Evolutionary conservation across 179 eudicot genomes (phyloP).

Genomic region (Patellifolia procumbens): DNA sequence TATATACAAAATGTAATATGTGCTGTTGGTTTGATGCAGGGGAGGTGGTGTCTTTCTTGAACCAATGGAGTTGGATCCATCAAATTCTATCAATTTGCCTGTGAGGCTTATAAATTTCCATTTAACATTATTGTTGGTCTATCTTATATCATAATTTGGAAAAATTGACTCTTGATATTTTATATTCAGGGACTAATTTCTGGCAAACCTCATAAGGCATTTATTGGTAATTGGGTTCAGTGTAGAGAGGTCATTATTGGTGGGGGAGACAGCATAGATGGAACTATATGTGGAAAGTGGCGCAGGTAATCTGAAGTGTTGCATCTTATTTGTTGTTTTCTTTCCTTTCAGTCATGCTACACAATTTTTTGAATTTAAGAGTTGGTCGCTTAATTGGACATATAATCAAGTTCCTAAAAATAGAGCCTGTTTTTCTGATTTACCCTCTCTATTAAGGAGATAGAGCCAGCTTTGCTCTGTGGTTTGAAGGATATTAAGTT

Average conservation of each 20-base stretch:
- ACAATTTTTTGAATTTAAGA: neutral
- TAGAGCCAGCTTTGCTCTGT: neutral
- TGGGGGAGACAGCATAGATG: slow-evolving; percentile 59
- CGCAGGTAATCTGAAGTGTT: slow-evolving; percentile 70
- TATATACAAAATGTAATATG: neutral
- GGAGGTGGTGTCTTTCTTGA: slow-evolving; percentile 40
- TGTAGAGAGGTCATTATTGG: slow-evolving; percentile 67
- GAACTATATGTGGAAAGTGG: slow-evolving; percentile 92
- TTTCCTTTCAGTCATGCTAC: neutral
- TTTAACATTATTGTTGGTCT: neutral
- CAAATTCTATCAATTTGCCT: slow-evolving; percentile 34
- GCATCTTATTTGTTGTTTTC: neutral
- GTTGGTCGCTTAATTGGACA: neutral
- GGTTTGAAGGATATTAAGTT: neutral
- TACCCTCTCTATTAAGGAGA: neutral
- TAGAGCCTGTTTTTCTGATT: neutral
- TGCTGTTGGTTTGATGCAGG: slow-evolving; percentile 49
- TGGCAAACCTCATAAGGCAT: slow-evolving; percentile 43
- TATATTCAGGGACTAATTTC: slow-evolving; percentile 40
- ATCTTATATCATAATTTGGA: neutral
- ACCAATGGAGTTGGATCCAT: slow-evolving; percentile 47
- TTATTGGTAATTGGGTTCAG: slow-evolving; percentile 94
- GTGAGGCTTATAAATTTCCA: slow-evolving; percentile 43
- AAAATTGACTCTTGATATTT: slow-evolving; percentile 6
- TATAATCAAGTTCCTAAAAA: neutral